A percentile compares a stretch with the other conserved stretches of the same genome.
Evolutionary conservation across 1,284 basidiomycete species (phyloP).

Genomic region (Tetrapyrgos nigripes): DNA sequence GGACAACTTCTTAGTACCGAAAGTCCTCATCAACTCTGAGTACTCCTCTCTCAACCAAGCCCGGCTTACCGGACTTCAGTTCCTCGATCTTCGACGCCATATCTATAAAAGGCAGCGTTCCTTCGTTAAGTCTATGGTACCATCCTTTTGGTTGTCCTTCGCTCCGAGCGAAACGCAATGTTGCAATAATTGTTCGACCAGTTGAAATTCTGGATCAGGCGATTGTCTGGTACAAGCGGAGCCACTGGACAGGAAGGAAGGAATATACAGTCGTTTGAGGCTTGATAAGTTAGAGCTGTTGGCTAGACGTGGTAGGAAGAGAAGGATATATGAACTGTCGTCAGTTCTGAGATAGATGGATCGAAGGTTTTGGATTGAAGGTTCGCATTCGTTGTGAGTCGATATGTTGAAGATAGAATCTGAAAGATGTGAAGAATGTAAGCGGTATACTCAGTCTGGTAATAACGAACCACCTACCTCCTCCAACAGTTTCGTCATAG

Average conservation of each 20-base stretch:
- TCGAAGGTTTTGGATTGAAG: too few relatives aligned
- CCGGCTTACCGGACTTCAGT: neutral
- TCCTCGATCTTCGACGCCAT: neutral
- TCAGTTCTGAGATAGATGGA: neutral
- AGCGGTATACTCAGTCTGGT: neutral
- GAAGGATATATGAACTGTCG: neutral
- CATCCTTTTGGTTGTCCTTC: slow-evolving; percentile 2
- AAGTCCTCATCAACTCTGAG: neutral
- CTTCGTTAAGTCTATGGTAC: neutral
- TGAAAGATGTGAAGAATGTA: neutral
- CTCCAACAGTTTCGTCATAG: neutral
- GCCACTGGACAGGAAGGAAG: too few relatives aligned
- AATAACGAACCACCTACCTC: neutral
- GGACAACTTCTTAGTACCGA: neutral
- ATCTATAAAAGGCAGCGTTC: neutral
- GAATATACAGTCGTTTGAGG: too few relatives aligned
- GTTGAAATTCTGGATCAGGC: neutral
- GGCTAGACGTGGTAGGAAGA: neutral
- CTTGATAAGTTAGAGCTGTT: too few relatives aligned
- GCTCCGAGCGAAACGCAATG: neutral
- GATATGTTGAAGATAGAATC: neutral
- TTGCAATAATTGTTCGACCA: neutral
- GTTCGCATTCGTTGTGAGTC: slow-evolving; percentile 1
- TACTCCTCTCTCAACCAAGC: neutral
- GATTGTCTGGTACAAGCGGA: neutral